Percentiles rank a stretch among this genome's conserved stretches.
These are phyloP conservation scores for Cyberlindnera maclurae DNA, from an alignment of 805 yeast species.

Conservation along the genomic window DNA sequence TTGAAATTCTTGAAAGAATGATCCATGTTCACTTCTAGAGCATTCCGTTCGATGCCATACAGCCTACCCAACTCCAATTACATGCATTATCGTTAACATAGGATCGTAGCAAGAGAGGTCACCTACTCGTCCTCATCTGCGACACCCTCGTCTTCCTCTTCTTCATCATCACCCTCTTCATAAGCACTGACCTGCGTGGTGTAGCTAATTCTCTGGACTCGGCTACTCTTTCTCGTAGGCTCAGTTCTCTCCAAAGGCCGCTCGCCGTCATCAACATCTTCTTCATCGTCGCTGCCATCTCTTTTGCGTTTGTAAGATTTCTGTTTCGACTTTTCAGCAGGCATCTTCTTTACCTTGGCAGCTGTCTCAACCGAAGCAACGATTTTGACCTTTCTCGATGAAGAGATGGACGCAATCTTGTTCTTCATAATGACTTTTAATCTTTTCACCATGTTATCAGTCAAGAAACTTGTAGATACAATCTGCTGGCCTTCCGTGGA, in stretches of 20 bases:
- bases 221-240: constrained; percentile 38
- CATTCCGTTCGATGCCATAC: no score
- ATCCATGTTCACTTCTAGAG: neutral
- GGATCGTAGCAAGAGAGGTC: no score
- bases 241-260: neutral
- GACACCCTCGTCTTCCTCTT: constrained; percentile 9
- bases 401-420: constrained; percentile 26
- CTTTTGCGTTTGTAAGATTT: constrained; percentile 10
- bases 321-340: constrained; percentile 5
- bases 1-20: constrained; percentile 42
- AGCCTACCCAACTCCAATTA: neutral
- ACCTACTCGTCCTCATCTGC: neutral
- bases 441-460: constrained; percentile 36
- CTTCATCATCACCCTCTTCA: constrained; percentile 15
- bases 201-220: constrained; percentile 32
- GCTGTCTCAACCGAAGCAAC: constrained; percentile 2
- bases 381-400: constrained; percentile 11
- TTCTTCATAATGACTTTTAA: constrained; percentile 28
- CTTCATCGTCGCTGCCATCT: constrained; percentile 19
- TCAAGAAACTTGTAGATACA: constrained; percentile 48
- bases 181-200: constrained; percentile 18
- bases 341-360: constrained; percentile 17
- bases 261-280: constrained; percentile 11
- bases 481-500: constrained; percentile 50
- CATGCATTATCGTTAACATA: neutral